phyloP scores from a whole-genome alignment of 177 flowering plant species.

The Tripterygium wilfordii region DNA sequence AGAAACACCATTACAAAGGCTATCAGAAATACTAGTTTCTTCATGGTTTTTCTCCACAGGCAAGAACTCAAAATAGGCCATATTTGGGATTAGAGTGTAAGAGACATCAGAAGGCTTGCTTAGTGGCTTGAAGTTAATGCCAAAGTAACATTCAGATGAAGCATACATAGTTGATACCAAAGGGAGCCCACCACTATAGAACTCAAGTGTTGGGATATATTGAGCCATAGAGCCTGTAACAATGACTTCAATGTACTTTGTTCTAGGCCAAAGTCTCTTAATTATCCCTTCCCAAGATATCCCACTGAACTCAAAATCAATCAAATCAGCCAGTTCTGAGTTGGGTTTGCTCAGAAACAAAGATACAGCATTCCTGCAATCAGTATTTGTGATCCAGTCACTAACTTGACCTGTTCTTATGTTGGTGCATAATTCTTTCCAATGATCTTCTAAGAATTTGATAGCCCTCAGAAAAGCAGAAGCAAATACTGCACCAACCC shows the following conservation, averaged over 20 bases:
- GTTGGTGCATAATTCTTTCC: conserved; percentile 50
- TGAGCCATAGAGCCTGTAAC: conserved; percentile 73
- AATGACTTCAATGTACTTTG: conserved; percentile 57
- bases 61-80: conserved; percentile 68
- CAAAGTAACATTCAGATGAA: conserved; percentile 57
- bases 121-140: conserved; percentile 53
- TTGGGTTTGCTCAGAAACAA: conserved; percentile 32
- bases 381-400: conserved; percentile 44
- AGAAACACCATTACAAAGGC: conserved; percentile 19
- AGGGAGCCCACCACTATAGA: conserved; percentile 57
- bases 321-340: conserved; percentile 36
- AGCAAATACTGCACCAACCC: conserved; percentile 64
- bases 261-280: conserved; percentile 50
- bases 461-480: conserved; percentile 55
- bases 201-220: conserved; percentile 49
- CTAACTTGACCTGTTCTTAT: conserved; percentile 46
- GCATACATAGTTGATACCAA: conserved; percentile 55
- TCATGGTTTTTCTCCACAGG: conserved; percentile 26
- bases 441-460: conserved; percentile 45
- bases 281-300: conserved; percentile 59
- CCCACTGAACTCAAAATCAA: conserved; percentile 28
- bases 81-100: conserved; percentile 57
- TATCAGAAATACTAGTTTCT: conserved; percentile 8
- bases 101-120: conserved; percentile 46
- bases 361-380: conserved; percentile 26